A percentile compares a stretch with the other conserved stretches of the same genome.
Conservation (phyloP, 2,329 filamentous ascomycete species). For the Pseudogymnoascus sp. region DNA sequence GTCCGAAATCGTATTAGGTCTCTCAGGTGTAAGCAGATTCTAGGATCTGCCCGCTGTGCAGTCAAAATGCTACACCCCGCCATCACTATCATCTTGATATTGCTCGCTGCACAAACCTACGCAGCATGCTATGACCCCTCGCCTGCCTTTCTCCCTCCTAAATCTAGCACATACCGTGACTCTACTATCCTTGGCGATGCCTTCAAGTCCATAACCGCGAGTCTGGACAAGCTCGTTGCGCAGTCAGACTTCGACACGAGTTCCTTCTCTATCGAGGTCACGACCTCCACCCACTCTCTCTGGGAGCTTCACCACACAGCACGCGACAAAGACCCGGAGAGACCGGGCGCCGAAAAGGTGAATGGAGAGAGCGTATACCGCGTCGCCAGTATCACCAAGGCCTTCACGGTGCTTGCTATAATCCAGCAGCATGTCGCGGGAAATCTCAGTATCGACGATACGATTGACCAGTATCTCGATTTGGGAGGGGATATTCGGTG, state of each 20-base stretch:
- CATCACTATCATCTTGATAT: not conserved
- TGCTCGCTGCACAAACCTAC: not conserved
- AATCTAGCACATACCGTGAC: not conserved
- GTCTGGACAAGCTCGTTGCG: not conserved
- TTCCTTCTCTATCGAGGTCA: conserved; percentile 7
- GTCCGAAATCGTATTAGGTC: too few species aligned
- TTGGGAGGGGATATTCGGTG: conserved; percentile 17
- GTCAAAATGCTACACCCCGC: not conserved
- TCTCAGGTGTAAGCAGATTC: not conserved
- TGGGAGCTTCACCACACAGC: conserved; percentile 10
- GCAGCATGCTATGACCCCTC: conserved; percentile 8
- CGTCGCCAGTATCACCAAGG: conserved; percentile 12
- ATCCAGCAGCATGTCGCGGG: conserved; percentile 23
- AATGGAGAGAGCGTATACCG: conserved; percentile 2
- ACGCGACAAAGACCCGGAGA: not conserved
- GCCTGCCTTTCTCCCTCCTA: not conserved
- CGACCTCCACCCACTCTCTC: not conserved
- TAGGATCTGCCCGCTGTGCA: too few species aligned
- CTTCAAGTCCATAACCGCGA: not conserved
- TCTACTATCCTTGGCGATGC: not conserved
- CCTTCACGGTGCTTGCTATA: conserved; percentile 22
- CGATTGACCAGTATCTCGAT: conserved; percentile 20
- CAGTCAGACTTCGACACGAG: not conserved
- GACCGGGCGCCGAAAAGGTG: not conserved
- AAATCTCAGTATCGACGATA: conserved; percentile 23